Conservation (phyloP, 305 asterid genomes). For the Salvia sclarea region DNA sequence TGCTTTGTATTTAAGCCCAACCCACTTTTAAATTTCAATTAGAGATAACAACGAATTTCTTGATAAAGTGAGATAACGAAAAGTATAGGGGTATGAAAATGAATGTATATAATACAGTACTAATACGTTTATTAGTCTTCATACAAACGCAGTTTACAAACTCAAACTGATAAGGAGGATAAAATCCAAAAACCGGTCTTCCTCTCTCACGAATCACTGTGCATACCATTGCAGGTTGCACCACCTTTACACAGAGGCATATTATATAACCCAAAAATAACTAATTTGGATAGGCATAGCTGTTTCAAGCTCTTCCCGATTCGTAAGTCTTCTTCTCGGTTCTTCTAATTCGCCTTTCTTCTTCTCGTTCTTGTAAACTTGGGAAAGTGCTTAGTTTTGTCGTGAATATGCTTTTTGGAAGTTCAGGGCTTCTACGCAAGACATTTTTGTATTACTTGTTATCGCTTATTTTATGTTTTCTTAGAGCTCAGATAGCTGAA, state of each 20-base stretch:
- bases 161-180: too few relatives aligned
- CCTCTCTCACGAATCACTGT: background rate
- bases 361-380: background rate
- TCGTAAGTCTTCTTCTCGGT: slow-evolving; percentile 29
- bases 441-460: background rate
- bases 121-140: too few relatives aligned
- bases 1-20: background rate
- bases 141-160: too few relatives aligned
- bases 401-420: background rate
- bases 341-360: background rate
- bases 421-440: background rate
- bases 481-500: too few relatives aligned
- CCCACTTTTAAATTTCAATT: background rate
- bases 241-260: background rate
- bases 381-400: background rate
- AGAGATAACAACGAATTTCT: too few relatives aligned
- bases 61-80: background rate
- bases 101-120: too few relatives aligned
- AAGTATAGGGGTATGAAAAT: background rate
- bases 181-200: background rate
- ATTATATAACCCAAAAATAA: background rate
- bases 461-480: background rate
- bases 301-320: slow-evolving; percentile 36
- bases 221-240: background rate
- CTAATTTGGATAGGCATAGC: slow-evolving; percentile 26